phyloP scores from a whole-genome alignment of 257 asterid species.

The Henckelia pumila region DNA sequence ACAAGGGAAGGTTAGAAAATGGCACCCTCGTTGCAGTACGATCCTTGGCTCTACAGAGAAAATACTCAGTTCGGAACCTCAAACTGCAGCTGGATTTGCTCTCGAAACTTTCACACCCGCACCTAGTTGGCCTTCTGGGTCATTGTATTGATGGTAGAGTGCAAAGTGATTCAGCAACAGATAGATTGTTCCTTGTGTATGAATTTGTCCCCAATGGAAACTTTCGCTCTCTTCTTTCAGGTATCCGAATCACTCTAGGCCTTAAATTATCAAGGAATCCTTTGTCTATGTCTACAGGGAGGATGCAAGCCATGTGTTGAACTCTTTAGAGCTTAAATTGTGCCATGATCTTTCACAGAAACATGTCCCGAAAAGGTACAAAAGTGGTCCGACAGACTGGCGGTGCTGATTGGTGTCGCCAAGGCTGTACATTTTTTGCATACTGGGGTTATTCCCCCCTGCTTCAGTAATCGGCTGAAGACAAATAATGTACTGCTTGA shows the following conservation, averaged over 20 bases:
- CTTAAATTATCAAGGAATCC: not conserved
- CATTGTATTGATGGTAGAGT: constrained; percentile 71
- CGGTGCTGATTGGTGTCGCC: constrained; percentile 76
- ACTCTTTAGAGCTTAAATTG: constrained; percentile 21
- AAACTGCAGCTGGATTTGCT: constrained; percentile 74
- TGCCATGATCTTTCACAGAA: constrained; percentile 44
- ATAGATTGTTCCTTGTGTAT: constrained; percentile 72
- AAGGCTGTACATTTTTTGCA: constrained; percentile 93
- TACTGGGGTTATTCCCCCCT: constrained; percentile 84
- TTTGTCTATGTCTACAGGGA: not conserved
- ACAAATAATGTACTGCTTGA: constrained; percentile 77
- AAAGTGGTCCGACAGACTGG: constrained; percentile 88
- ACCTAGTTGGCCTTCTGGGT: constrained; percentile 74
- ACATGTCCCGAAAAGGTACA: constrained; percentile 57
- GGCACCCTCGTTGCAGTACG: constrained; percentile 63
- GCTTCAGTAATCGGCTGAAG: constrained; percentile 63
- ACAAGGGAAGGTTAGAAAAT: constrained; percentile 80
- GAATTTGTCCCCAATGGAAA: constrained; percentile 78
- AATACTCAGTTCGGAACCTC: constrained; percentile 62
- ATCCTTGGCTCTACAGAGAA: constrained; percentile 50
- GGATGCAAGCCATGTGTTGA: not conserved
- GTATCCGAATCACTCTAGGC: constrained; percentile 32
- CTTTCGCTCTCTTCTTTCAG: constrained; percentile 76
- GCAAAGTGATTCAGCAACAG: constrained; percentile 61
- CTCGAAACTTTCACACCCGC: constrained; percentile 84